phyloP scores from a whole-genome alignment of 2,329 filamentous ascomycete species.

The Xylaria sp. region DNA sequence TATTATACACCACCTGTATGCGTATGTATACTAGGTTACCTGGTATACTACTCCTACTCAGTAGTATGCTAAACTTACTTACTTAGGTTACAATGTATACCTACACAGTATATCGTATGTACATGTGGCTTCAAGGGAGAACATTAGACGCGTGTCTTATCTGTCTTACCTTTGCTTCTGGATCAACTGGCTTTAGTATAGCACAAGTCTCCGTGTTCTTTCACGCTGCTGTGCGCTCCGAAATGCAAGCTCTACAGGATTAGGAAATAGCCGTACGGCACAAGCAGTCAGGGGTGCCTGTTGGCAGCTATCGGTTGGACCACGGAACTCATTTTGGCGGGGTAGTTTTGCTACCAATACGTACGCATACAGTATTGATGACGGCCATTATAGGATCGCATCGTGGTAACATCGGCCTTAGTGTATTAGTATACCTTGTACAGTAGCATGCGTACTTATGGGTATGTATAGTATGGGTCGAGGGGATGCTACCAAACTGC shows the following conservation, averaged over 20 bases:
- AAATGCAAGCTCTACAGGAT: constrained; percentile 32
- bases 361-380: too few species aligned
- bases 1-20: too few species aligned
- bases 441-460: neutral
- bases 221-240: constrained; percentile 40
- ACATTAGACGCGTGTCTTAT: constrained; percentile 39
- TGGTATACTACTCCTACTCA: neutral
- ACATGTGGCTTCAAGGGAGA: constrained; percentile 3
- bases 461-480: constrained; percentile 5
- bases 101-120: too few species aligned
- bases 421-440: neutral
- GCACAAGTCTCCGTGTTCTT: constrained; percentile 38
- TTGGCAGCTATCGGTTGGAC: constrained; percentile 44
- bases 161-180: constrained; percentile 30
- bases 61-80: too few species aligned
- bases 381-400: constrained; percentile 19
- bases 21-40: neutral
- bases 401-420: constrained; percentile 18
- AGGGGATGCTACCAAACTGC: constrained; percentile 32
- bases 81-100: too few species aligned
- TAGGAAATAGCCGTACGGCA: constrained; percentile 41
- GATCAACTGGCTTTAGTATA: constrained; percentile 14
- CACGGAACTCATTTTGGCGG: constrained; percentile 36
- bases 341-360: constrained; percentile 25
- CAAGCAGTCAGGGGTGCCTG: constrained; percentile 45